Conservation (phyloP, 176 grass and related monocot species). For the Zoysia japonica region DNA sequence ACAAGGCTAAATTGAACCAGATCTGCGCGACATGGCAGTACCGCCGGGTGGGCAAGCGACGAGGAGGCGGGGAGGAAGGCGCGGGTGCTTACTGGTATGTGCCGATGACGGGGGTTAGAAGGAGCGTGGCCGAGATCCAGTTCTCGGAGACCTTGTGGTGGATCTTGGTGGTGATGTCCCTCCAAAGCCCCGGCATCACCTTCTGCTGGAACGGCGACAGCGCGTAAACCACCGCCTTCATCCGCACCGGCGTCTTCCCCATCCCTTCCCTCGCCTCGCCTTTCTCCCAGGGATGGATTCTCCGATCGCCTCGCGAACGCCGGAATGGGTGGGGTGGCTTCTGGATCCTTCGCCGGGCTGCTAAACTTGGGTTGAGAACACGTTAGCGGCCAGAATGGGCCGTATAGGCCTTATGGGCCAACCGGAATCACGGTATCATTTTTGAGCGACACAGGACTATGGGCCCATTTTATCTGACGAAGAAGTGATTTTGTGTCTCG, state of each 20-base stretch:
- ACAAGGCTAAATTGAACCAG: slow-evolving; percentile 11
- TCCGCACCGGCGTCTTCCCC: slow-evolving; percentile 86
- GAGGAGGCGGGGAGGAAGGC: not conserved
- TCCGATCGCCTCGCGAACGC: slow-evolving; percentile 36
- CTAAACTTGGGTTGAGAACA: slow-evolving; percentile 27
- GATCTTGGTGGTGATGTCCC: slow-evolving; percentile 96
- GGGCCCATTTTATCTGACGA: too few relatives aligned
- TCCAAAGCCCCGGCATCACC: slow-evolving; percentile 96
- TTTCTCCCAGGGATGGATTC: slow-evolving; percentile 4
- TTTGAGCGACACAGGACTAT: too few relatives aligned
- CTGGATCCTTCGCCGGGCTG: slow-evolving; percentile 4
- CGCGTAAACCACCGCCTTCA: slow-evolving; percentile 97
- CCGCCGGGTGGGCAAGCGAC: not conserved
- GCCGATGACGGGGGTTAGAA: slow-evolving; percentile 72
- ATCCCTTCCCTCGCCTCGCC: slow-evolving; percentile 39
- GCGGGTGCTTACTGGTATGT: slow-evolving; percentile 72
- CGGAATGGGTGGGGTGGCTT: not conserved
- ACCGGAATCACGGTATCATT: not conserved
- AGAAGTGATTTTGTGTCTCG: too few relatives aligned
- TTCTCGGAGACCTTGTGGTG: slow-evolving; percentile 99
- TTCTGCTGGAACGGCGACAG: slow-evolving; percentile 99
- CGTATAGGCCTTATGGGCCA: not conserved
- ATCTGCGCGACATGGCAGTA: not conserved
- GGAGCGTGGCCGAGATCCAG: slow-evolving; percentile 91
- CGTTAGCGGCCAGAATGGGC: not conserved